Percentiles rank a stretch among this genome's conserved stretches.
Evolutionary conservation across 495 filamentous ascomycete species (phyloP).

Genomic region (Penicillium alfredii): DNA sequence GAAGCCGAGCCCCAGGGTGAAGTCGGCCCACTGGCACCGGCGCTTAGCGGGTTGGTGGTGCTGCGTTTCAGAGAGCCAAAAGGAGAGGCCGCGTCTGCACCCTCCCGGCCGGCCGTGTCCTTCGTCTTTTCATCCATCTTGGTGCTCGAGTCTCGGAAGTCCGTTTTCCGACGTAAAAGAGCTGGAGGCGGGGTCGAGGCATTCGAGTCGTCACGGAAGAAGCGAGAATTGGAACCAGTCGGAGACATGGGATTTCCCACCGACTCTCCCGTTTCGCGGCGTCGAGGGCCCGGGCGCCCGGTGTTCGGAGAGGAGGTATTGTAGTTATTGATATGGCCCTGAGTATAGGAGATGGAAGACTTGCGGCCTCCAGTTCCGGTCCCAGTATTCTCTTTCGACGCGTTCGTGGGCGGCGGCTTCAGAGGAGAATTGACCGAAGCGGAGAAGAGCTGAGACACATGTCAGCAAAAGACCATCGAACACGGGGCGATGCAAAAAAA

Average conservation of each 20-base stretch:
- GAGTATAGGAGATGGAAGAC: constrained; percentile 62
- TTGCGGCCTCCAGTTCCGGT: constrained; percentile 61
- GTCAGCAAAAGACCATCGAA: too few species aligned
- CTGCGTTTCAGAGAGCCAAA: constrained; percentile 64
- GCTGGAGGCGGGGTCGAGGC: constrained; percentile 57
- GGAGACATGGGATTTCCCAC: constrained; percentile 54
- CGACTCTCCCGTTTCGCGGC: constrained; percentile 83
- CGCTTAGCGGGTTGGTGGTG: constrained; percentile 56
- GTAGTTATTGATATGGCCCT: constrained; percentile 41
- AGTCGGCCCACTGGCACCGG: constrained; percentile 43
- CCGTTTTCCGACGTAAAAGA: constrained; percentile 69
- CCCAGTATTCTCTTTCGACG: constrained; percentile 61
- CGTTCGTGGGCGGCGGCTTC: constrained; percentile 70
- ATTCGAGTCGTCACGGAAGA: constrained; percentile 54
- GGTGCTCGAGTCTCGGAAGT: constrained; percentile 49
- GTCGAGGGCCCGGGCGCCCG: constrained; percentile 63
- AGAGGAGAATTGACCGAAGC: constrained; percentile 87
- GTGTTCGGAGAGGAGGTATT: constrained; percentile 54
- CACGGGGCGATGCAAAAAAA: constrained; percentile 12
- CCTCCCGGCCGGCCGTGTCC: constrained; percentile 35
- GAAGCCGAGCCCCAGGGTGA: constrained; percentile 66
- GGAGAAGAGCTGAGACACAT: constrained; percentile 73
- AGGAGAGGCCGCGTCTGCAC: constrained; percentile 43
- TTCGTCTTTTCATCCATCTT: constrained; percentile 40
- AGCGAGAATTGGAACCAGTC: constrained; percentile 43